Conservation (phyloP, 805 yeast genomes). For the Candida orba region DNA sequence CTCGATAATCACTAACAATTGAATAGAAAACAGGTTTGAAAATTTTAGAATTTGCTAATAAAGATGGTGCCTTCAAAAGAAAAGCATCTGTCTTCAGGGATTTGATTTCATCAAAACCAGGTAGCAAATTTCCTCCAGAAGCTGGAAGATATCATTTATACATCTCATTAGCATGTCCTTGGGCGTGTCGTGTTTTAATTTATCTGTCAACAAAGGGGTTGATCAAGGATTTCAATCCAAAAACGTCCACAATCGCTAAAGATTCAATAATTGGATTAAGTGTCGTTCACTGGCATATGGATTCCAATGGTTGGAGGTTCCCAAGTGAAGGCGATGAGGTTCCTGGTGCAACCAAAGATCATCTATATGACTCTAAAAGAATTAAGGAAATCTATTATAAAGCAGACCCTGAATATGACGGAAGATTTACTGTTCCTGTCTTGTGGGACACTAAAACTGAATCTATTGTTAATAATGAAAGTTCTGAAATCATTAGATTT, state of each 20-base stretch:
- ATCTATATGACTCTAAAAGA: conserved; percentile 50
- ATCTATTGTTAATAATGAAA: conserved; percentile 88
- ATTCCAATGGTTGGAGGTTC: conserved; percentile 85
- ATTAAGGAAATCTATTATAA: conserved; percentile 67
- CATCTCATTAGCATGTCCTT: conserved; percentile 88
- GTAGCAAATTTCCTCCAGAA: conserved; percentile 66
- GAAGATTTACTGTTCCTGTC: conserved; percentile 88
- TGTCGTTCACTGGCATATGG: conserved; percentile 91
- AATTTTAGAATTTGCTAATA: conserved; percentile 42
- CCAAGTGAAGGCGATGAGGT: conserved; percentile 36
- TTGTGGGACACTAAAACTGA: conserved; percentile 80
- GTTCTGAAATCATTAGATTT: conserved; percentile 83
- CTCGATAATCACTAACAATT: conserved; percentile 1
- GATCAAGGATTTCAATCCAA: conserved; percentile 32
- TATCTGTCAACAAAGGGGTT: conserved; percentile 70
- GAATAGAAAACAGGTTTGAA: conserved; percentile 25
- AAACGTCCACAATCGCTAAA: conserved; percentile 21
- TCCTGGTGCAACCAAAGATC: conserved; percentile 46
- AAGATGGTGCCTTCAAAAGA: conserved; percentile 51
- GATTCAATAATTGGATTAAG: conserved; percentile 53
- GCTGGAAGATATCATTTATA: conserved; percentile 78
- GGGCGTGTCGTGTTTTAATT: conserved; percentile 85
- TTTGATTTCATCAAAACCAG: conserved; percentile 47
- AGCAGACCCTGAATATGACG: conserved; percentile 68
- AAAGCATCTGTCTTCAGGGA: conserved; percentile 55